These are phyloP conservation scores for Acidiella bohemica DNA, from an alignment of 495 filamentous ascomycete genomes.

Conservation along the genomic window DNA sequence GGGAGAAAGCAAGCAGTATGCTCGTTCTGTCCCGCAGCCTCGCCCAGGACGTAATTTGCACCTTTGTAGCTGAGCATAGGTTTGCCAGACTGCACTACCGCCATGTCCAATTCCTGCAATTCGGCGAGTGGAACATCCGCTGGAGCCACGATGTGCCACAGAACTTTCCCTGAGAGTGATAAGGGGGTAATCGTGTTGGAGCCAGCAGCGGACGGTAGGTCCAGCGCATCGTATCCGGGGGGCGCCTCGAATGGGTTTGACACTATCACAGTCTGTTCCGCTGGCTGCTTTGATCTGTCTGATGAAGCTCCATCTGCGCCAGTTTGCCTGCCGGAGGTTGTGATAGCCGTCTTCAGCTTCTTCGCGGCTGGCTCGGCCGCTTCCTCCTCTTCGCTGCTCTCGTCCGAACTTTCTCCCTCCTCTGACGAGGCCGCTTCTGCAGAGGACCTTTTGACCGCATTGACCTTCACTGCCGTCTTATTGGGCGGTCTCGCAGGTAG, in stretches of 20 bases:
- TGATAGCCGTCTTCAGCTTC: slow-evolving; percentile 1
- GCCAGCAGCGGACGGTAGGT: not conserved
- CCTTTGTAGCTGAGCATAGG: slow-evolving; percentile 29
- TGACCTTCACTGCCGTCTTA: slow-evolving; percentile 3
- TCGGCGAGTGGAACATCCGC: slow-evolving; percentile 32
- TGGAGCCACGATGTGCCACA: slow-evolving; percentile 45
- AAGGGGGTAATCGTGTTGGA: not conserved
- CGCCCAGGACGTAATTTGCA: slow-evolving; percentile 35
- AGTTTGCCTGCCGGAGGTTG: not conserved
- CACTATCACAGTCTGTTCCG: not conserved
- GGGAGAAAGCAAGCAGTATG: not conserved
- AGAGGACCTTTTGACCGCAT: slow-evolving; percentile 14
- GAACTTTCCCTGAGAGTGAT: slow-evolving; percentile 35
- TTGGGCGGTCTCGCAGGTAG: not conserved
- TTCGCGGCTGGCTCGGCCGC: not conserved
- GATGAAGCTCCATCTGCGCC: not conserved
- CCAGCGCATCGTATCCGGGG: slow-evolving; percentile 6
- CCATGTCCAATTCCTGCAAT: slow-evolving; percentile 31
- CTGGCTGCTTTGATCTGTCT: not conserved
- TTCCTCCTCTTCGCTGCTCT: not conserved
- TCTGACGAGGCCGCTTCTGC: slow-evolving; percentile 2
- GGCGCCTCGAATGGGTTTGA: slow-evolving; percentile 9
- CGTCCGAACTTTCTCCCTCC: slow-evolving; percentile 2
- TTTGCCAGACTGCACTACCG: slow-evolving; percentile 24
- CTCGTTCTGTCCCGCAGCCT: slow-evolving; percentile 22